Evolutionary conservation across 2,329 filamentous ascomycete genomes (phyloP).

Genomic region (Emericellopsis atlantica): DNA sequence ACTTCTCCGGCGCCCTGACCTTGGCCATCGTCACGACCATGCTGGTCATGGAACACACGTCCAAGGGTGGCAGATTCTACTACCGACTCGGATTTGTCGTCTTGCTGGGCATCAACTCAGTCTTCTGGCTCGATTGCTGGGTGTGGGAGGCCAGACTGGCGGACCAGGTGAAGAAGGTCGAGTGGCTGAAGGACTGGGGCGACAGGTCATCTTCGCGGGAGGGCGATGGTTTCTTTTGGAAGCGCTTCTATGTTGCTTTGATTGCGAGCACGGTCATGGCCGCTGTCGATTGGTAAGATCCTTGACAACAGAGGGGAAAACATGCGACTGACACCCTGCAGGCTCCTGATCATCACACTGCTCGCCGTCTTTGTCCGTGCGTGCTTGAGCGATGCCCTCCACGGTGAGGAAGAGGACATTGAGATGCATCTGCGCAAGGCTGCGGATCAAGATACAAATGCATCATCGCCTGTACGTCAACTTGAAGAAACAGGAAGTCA

Average conservation of each 20-base stretch:
- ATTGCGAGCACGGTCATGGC: conserved; percentile 27
- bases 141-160: conserved; percentile 20
- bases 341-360: conserved; percentile 24
- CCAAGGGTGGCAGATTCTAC: conserved; percentile 18
- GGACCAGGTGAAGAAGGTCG: not conserved
- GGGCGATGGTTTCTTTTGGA: conserved; percentile 3
- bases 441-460: no score
- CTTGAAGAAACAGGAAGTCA: no score
- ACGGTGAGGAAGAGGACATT: not conserved
- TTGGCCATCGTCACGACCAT: conserved; percentile 25
- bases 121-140: conserved; percentile 32
- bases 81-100: conserved; percentile 22
- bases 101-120: conserved; percentile 19
- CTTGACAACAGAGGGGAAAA: no score
- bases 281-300: not conserved
- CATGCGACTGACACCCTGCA: conserved; percentile 4
- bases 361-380: conserved; percentile 24
- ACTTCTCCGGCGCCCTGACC: conserved; percentile 15
- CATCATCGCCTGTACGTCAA: no score
- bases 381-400: conserved; percentile 8
- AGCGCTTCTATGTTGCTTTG: not conserved
- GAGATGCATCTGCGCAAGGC: no score
- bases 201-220: no score
- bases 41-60: conserved; percentile 20
- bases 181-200: not conserved